phyloP scores from a whole-genome alignment of 768 basidiomycete genomes.

The Amanita molliuscula region DNA sequence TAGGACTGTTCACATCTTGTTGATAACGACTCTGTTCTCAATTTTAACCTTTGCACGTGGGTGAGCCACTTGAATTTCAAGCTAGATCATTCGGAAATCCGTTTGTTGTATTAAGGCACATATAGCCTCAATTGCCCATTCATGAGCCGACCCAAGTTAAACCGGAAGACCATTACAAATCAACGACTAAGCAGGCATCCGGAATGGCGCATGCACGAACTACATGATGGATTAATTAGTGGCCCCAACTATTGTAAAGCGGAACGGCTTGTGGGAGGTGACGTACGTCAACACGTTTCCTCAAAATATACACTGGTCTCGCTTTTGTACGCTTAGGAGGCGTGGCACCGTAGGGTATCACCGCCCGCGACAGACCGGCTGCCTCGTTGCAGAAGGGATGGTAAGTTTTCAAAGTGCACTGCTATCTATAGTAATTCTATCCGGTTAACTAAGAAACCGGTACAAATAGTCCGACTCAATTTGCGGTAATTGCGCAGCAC shows the following conservation, averaged over 20 bases:
- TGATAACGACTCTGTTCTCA: background rate
- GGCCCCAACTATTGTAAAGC: background rate
- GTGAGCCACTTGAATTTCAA: background rate
- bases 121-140: background rate
- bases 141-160: background rate
- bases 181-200: background rate
- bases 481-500: too few relatives aligned
- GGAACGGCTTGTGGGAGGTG: background rate
- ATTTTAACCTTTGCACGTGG: background rate
- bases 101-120: slow-evolving; percentile 2
- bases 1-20: background rate
- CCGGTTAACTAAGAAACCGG: slow-evolving; percentile 3
- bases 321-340: background rate
- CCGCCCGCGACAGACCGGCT: background rate
- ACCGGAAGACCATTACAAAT: background rate
- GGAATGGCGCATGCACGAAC: background rate
- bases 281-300: slow-evolving; percentile 1
- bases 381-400: slow-evolving; percentile 1
- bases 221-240: background rate
- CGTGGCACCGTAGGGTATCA: background rate
- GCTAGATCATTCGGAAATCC: background rate
- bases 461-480: background rate
- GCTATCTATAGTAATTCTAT: background rate
- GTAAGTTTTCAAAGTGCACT: background rate
- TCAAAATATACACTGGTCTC: background rate